Evolutionary conservation across 768 basidiomycete genomes (phyloP), one percentile per base, ranked within the genome.

Genomic region (Holtermanniella nyarrowii): DNA sequence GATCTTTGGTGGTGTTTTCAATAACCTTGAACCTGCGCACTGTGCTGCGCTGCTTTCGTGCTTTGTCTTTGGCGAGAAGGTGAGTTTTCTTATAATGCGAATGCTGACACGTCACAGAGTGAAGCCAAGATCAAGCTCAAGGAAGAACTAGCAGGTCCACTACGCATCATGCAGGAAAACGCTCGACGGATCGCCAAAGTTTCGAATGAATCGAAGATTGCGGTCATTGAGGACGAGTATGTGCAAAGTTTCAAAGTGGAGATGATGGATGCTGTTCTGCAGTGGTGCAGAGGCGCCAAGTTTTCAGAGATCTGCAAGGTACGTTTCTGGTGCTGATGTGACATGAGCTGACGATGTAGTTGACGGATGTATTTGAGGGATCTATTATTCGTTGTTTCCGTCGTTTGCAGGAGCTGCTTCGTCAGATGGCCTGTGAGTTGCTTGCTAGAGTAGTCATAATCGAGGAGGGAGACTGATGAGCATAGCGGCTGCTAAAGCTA

Each of bases 11-110:
- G 95, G 95, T 51, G 85, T 82, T 20, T 99, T 99, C 78, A 96
- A 95, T 64, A 69, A 85, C 2, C 71, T 99, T 44, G 75, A 78
- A 1, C 93, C 95, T 0, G 91, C 96, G 62, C 88, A 96, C 52
- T 88, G 84, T 63, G 91, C 93, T 0, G 85, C 88, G 1, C 69
- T 99, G n/a, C 75, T 97, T 14, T 93, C 89, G 63, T 97, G 93
- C 67, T 99, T 99, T 67, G 95, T 99, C 26, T 97, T 97, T 72
- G 79, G 83, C 3, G 95, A 99, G 72, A 97, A 96, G 82, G 93
- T 86, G 50, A 21, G 75, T 54, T 0, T 18, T 39, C 20, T 41
- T 10, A 18, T 16, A 23, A 12, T 42, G 21, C 12, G 4, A 45
- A n/a, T 3, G 5, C 4, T 7, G 42, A 43, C 22, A 4, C 31